Percentiles rank a stretch among this genome's conserved stretches.
phyloP scores from a whole-genome alignment of 345 rosid genomes.

The thale cress (Arabidopsis thaliana) region DNA sequence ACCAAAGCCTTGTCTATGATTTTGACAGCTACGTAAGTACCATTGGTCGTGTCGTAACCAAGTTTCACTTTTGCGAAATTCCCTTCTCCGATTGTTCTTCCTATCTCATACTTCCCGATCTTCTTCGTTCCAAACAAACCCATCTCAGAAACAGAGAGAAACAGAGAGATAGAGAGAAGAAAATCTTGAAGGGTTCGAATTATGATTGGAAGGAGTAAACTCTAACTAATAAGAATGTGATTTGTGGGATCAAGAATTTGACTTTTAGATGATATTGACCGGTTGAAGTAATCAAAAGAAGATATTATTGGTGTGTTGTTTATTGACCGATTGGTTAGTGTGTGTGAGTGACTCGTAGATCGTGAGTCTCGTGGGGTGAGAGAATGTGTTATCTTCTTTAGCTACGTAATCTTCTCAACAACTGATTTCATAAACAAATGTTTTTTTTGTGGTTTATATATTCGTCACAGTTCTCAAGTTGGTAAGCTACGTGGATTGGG shows the following conservation, averaged over 20 bases:
- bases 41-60: constrained; percentile 67
- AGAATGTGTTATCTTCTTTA: constrained; percentile 26
- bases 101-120: constrained; percentile 73
- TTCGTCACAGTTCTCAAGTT: constrained; percentile 1
- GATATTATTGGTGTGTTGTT: constrained; percentile 18
- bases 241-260: constrained; percentile 27
- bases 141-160: constrained; percentile 24
- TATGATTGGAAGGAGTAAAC: constrained; percentile 13
- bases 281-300: constrained; percentile 18
- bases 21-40: constrained; percentile 71
- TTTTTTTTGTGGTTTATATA: constrained; percentile 23
- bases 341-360: constrained; percentile 33
- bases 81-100: constrained; percentile 85
- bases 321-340: constrained; percentile 29
- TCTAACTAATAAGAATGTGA: constrained; percentile 11
- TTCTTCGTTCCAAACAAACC: constrained; percentile 48
- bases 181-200: constrained; percentile 14
- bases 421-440: constrained; percentile 23
- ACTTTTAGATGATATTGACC: constrained; percentile 36
- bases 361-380: constrained; percentile 31
- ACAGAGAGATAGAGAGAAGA: background rate
- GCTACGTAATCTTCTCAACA: constrained; percentile 29
- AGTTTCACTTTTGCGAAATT: constrained; percentile 91
- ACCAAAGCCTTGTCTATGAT: constrained; percentile 78
- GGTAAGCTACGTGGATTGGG: constrained; percentile 21